Conservation (phyloP, 2,329 filamentous ascomycete species). For the Aspergillus tubingensis region DNA sequence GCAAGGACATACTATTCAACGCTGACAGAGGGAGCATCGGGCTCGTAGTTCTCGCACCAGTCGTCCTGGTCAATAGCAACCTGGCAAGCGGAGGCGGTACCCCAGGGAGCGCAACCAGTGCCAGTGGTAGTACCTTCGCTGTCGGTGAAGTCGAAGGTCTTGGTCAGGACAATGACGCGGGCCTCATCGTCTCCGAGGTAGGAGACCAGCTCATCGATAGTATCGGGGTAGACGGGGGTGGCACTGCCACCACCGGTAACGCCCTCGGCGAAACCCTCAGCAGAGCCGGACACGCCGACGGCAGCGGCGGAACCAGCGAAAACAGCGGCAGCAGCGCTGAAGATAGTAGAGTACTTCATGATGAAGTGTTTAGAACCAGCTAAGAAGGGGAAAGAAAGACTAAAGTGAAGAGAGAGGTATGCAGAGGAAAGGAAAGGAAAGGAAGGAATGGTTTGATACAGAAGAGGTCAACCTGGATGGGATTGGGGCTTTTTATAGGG, state of each 20-base stretch:
- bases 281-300: conserved; percentile 31
- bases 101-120: conserved; percentile 59
- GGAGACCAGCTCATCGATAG: conserved; percentile 58
- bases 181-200: conserved; percentile 59
- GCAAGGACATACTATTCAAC: conserved; percentile 34
- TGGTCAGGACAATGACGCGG: conserved; percentile 56
- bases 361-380: conserved; percentile 15
- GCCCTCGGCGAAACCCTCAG: conserved; percentile 54
- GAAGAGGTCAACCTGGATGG: not conserved
- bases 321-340: conserved; percentile 20
- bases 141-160: conserved; percentile 26
- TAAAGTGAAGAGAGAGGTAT: not conserved
- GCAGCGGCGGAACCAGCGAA: conserved; percentile 21
- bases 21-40: conserved; percentile 51
- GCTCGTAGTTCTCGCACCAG: conserved; percentile 63
- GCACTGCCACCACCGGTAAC: conserved; percentile 63
- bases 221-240: conserved; percentile 56
- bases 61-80: conserved; percentile 61
- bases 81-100: conserved; percentile 57
- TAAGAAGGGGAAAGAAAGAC: conserved; percentile 8
- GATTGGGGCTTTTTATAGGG: not conserved
- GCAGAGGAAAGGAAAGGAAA: conserved; percentile 4
- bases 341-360: conserved; percentile 22
- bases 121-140: conserved; percentile 46
- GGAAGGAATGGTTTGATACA: conserved; percentile 10